Percentiles rank a stretch among this genome's conserved stretches.
Conservation (phyloP, 2,329 filamentous ascomycete species). For the Aspergillus sp. region DNA sequence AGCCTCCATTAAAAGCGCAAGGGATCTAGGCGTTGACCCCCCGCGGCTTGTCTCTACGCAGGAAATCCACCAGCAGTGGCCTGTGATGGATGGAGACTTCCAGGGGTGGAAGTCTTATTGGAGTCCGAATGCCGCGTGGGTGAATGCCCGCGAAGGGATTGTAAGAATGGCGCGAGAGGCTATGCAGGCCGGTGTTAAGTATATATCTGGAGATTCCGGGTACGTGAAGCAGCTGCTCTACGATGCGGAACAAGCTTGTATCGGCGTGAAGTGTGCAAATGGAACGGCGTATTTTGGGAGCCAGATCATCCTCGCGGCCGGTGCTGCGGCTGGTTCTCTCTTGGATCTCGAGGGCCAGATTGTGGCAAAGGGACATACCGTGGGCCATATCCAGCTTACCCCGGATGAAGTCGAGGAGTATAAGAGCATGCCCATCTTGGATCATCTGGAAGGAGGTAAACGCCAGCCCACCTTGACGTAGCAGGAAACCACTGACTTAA, state of each 20-base stretch:
- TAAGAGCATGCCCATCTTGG: slow-evolving; percentile 36
- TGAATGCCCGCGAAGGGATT: slow-evolving; percentile 3
- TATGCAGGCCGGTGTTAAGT: not conserved
- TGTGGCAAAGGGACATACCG: slow-evolving; percentile 1
- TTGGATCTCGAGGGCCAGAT: slow-evolving; percentile 2
- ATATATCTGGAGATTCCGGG: not conserved
- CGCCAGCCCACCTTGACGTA: not conserved
- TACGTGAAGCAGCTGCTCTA: slow-evolving; percentile 1
- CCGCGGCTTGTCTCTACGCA: not conserved
- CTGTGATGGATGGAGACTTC: not conserved
- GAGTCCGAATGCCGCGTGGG: slow-evolving; percentile 3
- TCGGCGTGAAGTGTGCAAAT: not conserved
- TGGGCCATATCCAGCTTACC: slow-evolving; percentile 30
- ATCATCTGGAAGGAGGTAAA: slow-evolving; percentile 26
- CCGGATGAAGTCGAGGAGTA: slow-evolving; percentile 30
- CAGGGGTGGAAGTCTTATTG: slow-evolving; percentile 1
- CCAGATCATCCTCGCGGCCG: not conserved
- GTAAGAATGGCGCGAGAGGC: not conserved
- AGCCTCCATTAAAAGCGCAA: not conserved
- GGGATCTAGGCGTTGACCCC: not conserved
- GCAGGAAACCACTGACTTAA: not conserved
- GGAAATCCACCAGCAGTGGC: slow-evolving; percentile 1
- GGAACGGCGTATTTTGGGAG: not conserved
- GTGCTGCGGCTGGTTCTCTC: not conserved
- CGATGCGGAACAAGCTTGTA: not conserved